Evolutionary conservation across 2,329 filamentous ascomycete species (phyloP).

Genomic region (Ampelomyces quisqualis): DNA sequence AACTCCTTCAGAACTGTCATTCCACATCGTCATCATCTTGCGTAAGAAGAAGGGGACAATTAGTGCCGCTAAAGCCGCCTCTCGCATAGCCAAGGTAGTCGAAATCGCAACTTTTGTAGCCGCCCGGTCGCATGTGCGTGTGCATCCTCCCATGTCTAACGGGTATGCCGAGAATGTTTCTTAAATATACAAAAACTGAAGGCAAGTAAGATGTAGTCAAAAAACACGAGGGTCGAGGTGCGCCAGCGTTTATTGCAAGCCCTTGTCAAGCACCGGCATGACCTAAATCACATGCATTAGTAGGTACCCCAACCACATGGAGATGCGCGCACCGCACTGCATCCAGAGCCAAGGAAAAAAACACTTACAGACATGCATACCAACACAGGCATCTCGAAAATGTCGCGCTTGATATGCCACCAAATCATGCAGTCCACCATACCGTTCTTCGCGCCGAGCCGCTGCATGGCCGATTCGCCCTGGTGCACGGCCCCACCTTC

Average conservation of each 20-base stretch:
- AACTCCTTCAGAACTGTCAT: neutral
- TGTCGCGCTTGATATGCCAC: conserved; percentile 95
- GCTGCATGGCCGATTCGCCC: conserved; percentile 78
- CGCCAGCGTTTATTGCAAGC: conserved; percentile 13
- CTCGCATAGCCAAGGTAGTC: neutral
- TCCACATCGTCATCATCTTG: too few relatives aligned
- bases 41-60: too few relatives aligned
- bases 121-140: neutral
- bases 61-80: neutral
- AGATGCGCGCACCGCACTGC: neutral
- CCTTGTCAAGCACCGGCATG: conserved; percentile 25
- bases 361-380: conserved; percentile 98
- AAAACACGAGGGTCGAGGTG: neutral
- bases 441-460: conserved; percentile 76
- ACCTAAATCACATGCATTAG: conserved; percentile 26
- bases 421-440: conserved; percentile 94
- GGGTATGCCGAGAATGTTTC: neutral
- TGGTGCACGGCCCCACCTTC: conserved; percentile 35
- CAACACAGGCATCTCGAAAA: conserved; percentile 98
- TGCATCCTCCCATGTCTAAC: neutral
- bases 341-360: too few relatives aligned
- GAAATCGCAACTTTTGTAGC: neutral
- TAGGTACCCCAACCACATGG: neutral
- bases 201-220: neutral
- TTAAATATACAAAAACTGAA: neutral